Evolutionary conservation across 768 basidiomycete genomes (phyloP).

Genomic region (Leucocoprinus sp.): DNA sequence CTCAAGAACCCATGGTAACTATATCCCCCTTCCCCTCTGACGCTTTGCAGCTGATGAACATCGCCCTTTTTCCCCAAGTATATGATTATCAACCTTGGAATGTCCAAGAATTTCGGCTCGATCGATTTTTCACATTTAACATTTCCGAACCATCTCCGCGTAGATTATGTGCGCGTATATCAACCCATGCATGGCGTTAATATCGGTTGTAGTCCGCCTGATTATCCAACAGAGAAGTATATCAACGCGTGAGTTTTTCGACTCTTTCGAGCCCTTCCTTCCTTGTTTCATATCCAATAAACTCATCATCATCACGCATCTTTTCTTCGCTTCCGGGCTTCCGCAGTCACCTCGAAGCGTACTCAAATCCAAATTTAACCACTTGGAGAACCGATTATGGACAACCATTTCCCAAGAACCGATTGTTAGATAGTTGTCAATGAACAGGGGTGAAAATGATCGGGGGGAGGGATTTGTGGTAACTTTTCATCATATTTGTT

Average conservation of each 20-base stretch:
- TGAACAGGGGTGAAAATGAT: background rate
- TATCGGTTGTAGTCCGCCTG: constrained; percentile 59
- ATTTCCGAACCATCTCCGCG: constrained; percentile 46
- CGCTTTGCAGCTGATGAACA: background rate
- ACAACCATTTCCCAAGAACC: constrained; percentile 50
- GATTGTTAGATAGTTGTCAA: constrained; percentile 17
- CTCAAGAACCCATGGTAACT: constrained; percentile 75
- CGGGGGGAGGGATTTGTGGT: background rate
- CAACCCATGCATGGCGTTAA: constrained; percentile 47
- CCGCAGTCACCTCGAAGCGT: constrained; percentile 49
- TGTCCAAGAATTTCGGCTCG: constrained; percentile 67
- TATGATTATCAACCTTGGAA: constrained; percentile 71
- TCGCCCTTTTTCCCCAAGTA: constrained; percentile 43
- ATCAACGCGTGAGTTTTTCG: constrained; percentile 40
- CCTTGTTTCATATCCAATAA: background rate
- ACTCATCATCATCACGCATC: background rate
- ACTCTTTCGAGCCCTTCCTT: background rate
- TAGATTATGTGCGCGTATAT: constrained; percentile 55
- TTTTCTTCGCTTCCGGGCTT: background rate
- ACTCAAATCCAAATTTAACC: constrained; percentile 54
- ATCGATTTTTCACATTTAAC: constrained; percentile 58
- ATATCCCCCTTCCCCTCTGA: background rate
- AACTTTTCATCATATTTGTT: background rate
- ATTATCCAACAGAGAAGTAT: constrained; percentile 57
- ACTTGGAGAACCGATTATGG: constrained; percentile 36